These are phyloP conservation scores for Reutealis trisperma DNA, from an alignment of 345 rosid genomes.

Conservation along the genomic window DNA sequence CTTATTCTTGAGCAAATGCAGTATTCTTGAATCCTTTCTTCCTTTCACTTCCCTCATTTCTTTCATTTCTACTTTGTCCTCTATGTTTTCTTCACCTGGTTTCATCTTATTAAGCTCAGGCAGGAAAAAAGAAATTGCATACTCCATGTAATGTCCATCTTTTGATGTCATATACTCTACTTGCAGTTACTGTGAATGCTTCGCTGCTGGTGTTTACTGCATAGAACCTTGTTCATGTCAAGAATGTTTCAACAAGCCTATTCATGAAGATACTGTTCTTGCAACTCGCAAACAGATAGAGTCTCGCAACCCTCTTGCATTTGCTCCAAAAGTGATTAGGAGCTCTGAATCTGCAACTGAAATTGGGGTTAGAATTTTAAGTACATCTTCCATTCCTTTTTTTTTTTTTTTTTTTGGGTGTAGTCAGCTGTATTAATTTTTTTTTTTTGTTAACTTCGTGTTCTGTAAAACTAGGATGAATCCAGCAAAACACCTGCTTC, in stretches of 20 bases:
- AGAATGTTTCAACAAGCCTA: slow-evolving; percentile 94
- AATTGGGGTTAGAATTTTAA: slow-evolving; percentile 49
- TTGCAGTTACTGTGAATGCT: slow-evolving; percentile 96
- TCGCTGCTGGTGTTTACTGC: slow-evolving; percentile 98
- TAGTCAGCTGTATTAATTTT: background rate
- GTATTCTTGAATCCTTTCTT: background rate
- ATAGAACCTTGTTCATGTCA: slow-evolving; percentile 92
- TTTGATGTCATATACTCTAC: background rate
- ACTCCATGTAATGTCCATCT: background rate
- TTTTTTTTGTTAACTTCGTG: slow-evolving; percentile 10
- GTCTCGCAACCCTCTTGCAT: slow-evolving; percentile 96
- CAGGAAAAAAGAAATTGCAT: background rate
- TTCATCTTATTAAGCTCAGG: background rate
- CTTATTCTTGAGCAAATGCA: background rate
- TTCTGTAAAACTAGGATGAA: slow-evolving; percentile 56
- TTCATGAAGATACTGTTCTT: slow-evolving; percentile 86
- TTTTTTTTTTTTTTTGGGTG: slow-evolving; percentile 8
- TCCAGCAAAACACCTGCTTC: slow-evolving; percentile 86
- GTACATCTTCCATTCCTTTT: background rate
- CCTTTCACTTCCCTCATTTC: background rate
- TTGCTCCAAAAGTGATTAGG: slow-evolving; percentile 96
- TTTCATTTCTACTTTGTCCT: background rate
- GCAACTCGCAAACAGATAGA: slow-evolving; percentile 97
- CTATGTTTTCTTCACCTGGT: background rate
- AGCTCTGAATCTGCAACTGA: slow-evolving; percentile 56